Conservation (phyloP, 306 rosid genomes). For the Coriaria nepalensis region DNA sequence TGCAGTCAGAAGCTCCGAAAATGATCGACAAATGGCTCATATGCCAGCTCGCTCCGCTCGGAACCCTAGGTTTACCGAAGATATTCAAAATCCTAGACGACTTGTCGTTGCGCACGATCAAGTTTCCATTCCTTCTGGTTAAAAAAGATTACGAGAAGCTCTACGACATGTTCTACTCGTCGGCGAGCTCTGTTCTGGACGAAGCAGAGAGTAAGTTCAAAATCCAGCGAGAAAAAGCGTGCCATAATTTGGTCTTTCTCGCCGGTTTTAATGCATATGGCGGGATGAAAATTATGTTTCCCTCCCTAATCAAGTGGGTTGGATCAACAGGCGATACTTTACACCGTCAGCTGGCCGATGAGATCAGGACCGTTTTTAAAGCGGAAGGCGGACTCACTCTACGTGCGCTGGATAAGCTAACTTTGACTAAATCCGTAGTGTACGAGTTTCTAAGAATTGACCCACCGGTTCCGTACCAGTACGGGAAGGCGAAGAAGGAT, state of each 20-base stretch:
- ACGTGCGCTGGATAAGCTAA: conserved; percentile 31
- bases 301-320: conserved; percentile 45
- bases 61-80: conserved; percentile 25
- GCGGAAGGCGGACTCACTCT: conserved; percentile 29
- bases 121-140: conserved; percentile 35
- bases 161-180: conserved; percentile 16
- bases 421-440: conserved; percentile 46
- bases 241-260: conserved; percentile 50
- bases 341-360: conserved; percentile 33
- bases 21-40: conserved; percentile 30
- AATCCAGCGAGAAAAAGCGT: conserved; percentile 44
- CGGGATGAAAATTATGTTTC: conserved; percentile 44
- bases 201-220: conserved; percentile 32
- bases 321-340: conserved; percentile 34
- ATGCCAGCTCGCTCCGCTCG: conserved; percentile 40
- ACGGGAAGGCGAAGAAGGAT: conserved; percentile 54
- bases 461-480: conserved; percentile 66
- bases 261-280: conserved; percentile 59
- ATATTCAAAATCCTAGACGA: conserved; percentile 37
- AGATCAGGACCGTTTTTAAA: conserved; percentile 38
- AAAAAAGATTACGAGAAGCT: conserved; percentile 38
- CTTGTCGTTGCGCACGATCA: conserved; percentile 22
- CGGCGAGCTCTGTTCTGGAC: conserved; percentile 23
- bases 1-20: conserved; percentile 26
- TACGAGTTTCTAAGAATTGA: conserved; percentile 52